Base-by-base conservation (phyloP, 2,329 filamentous ascomycete species). In the Nothophaeocryptopus gaeumannii region DNA sequence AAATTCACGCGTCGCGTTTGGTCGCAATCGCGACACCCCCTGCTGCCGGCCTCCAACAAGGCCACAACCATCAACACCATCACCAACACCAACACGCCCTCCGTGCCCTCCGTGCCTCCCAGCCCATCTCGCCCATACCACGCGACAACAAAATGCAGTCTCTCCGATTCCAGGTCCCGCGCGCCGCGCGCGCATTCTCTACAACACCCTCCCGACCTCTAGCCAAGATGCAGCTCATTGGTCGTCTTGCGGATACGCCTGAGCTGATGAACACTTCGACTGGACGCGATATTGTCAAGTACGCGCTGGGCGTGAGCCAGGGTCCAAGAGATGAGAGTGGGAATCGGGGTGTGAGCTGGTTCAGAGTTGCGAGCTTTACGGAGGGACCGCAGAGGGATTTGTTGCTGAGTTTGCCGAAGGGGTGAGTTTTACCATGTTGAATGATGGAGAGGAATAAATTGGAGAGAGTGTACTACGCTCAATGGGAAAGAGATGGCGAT, bases 171-270 rank as follows among this genome's bases (percentile, higher is more conserved):
- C 73, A 67, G 72, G 72, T 66, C 73, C 75, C 67, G 73, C 70
- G 66, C 72, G 57, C 50, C 58, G 73, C 55, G 58, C 68, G 89
- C 72, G 73, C 84, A 66, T 96, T 96, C 81, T 89, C 83, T 75
- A 83, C 84, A 62, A 84, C 86, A 38, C 63, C 75, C 37, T 74
- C 74, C 59, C 79, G 81, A 55, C 73, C 78, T 56, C 66, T 93
- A 59, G 88, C 93, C 61, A 86, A 85, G 72, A 86, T 99, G 76
- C 86, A 84, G 64, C 77, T 99, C 70, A 80, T 96, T 61, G 93
- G 93, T 66, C 86, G 90, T 70, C 83, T 99, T 44, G 89, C 81
- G 54, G 81, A 83, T 62, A 79, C 82, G 45, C 92, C 93, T 51
- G 91, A 96, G 77, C 64, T 90, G 59, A 77, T 80, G 33, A 70